Evolutionary conservation across 352 stramenopile species (phyloP), one percentile per base, ranked within the genome.

Genomic region (Globisporangium irregulare): DNA sequence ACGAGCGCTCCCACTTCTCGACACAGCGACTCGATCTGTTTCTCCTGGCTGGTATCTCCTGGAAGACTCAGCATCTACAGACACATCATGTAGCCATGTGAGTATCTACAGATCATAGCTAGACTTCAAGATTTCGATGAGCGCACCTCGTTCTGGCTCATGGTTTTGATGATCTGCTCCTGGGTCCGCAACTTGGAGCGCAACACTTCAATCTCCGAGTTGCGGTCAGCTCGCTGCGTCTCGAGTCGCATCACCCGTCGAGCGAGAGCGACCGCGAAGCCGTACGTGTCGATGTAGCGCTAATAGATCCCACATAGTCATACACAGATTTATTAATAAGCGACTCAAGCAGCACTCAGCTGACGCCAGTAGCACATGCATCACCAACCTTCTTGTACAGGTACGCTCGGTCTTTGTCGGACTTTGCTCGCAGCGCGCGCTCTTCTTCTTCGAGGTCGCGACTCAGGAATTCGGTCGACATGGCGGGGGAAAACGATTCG

Each of bases 351-450:
- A 9, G 27, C 53, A 59, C 8, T 25, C 20, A 10, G 8, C 27
- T 50, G 10, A 10, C 5, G 29, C 46, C 24, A 24, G n/a, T 14
- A 48, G 5, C 50, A 29, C 14, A 43, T 1, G 63, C 38, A 62
- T 27, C n/a, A 38, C 67, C 12, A 56, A 91, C 84, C 74, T 90
- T 90, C 54, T 93, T 92, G 82, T 90, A 93, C 51, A 93, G 66
- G 57, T 77, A 89, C 24, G 81, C 81, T 18, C 78, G 77, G 43
- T 91, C 80, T 34, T 66, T 79, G 43, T 90, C 83, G 18, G 82
- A 90, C 69, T 87, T 88, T 59, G 78, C 73, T 2, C 73, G 76
- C 27, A 82, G 72, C n/a, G 75, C 78, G 29, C 74, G 73, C 61
- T 92, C 81, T 56, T 91, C 82, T 46, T 91, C 78, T 58, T 87